Percentiles rank a stretch among this genome's conserved stretches.
Evolutionary conservation across 2,329 filamentous ascomycete species (phyloP).

Genomic region (Berkeleyomyces rouxiae): DNA sequence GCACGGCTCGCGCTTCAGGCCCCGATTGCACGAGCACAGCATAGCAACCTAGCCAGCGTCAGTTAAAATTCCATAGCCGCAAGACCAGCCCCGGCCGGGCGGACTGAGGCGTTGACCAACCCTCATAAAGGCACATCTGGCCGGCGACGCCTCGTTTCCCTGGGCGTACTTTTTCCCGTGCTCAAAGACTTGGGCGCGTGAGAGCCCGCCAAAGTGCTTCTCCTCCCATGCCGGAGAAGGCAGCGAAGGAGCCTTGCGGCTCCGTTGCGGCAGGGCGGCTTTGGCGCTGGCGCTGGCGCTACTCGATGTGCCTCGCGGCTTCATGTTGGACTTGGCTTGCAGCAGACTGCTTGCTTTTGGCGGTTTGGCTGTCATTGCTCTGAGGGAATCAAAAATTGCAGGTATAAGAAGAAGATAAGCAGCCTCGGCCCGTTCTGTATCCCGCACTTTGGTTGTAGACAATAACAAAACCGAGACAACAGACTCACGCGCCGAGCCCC

Average conservation of each 20-base stretch:
- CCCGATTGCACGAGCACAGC: conserved; percentile 21
- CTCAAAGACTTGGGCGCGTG: not conserved
- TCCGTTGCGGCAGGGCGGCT: not conserved
- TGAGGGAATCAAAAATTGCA: too few relatives aligned
- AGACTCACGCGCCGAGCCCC: too few relatives aligned
- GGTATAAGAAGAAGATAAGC: too few relatives aligned
- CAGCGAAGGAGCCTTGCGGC: not conserved
- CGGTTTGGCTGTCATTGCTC: too few relatives aligned
- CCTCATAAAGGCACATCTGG: not conserved
- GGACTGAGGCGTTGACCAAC: not conserved
- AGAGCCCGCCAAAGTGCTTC: not conserved
- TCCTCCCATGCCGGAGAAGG: not conserved
- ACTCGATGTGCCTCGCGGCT: not conserved
- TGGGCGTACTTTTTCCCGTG: not conserved
- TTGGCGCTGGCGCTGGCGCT: not conserved
- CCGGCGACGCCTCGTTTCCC: not conserved
- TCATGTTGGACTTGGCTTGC: too few relatives aligned
- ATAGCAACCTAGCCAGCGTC: conserved; percentile 6
- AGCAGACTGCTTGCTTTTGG: too few relatives aligned
- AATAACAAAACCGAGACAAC: too few relatives aligned
- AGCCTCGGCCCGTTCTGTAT: too few relatives aligned
- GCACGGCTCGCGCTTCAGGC: conserved; percentile 23
- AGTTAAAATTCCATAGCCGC: not conserved
- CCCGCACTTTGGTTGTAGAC: too few relatives aligned
- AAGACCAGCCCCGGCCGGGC: not conserved